phyloP scores from a whole-genome alignment of 805 yeast species.

The Monosporozyma solicola region DNA sequence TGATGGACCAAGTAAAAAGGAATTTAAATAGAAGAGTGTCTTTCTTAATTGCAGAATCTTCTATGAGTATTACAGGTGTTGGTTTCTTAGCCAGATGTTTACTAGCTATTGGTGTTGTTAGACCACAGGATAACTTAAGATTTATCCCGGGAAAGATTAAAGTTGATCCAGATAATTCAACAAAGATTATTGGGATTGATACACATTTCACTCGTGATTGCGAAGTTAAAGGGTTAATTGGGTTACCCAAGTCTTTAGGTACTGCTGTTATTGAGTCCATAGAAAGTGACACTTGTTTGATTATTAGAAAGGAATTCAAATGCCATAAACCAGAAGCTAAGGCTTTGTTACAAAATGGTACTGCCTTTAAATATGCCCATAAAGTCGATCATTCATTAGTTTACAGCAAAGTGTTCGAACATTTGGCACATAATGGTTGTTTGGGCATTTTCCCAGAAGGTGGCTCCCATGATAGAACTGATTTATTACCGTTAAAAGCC shows the following conservation, averaged over 20 bases:
- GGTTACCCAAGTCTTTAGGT: slow-evolving; percentile 72
- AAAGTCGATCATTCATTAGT: slow-evolving; percentile 82
- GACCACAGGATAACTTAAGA: slow-evolving; percentile 81
- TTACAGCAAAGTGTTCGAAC: slow-evolving; percentile 76
- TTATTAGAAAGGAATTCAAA: slow-evolving; percentile 62
- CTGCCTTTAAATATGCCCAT: slow-evolving; percentile 61
- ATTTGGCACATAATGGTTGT: slow-evolving; percentile 69
- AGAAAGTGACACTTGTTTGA: slow-evolving; percentile 60
- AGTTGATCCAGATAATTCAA: slow-evolving; percentile 43
- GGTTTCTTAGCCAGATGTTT: slow-evolving; percentile 71
- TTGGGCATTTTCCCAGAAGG: slow-evolving; percentile 96
- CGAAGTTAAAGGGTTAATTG: slow-evolving; percentile 55
- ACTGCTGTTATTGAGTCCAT: slow-evolving; percentile 61
- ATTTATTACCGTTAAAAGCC: slow-evolving; percentile 82
- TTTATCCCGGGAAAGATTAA: slow-evolving; percentile 59
- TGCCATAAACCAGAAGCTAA: slow-evolving; percentile 35
- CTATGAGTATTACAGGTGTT: slow-evolving; percentile 55
- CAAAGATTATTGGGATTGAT: slow-evolving; percentile 49
- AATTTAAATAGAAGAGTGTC: slow-evolving; percentile 60
- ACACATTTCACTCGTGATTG: slow-evolving; percentile 52
- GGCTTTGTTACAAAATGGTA: slow-evolving; percentile 40
- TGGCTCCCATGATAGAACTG: slow-evolving; percentile 93
- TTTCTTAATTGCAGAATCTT: slow-evolving; percentile 67
- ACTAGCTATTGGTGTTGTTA: slow-evolving; percentile 78
- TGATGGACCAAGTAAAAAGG: slow-evolving; percentile 40